phyloP scores from a whole-genome alignment of 1,284 basidiomycete species.

The Gomphus sp. region DNA sequence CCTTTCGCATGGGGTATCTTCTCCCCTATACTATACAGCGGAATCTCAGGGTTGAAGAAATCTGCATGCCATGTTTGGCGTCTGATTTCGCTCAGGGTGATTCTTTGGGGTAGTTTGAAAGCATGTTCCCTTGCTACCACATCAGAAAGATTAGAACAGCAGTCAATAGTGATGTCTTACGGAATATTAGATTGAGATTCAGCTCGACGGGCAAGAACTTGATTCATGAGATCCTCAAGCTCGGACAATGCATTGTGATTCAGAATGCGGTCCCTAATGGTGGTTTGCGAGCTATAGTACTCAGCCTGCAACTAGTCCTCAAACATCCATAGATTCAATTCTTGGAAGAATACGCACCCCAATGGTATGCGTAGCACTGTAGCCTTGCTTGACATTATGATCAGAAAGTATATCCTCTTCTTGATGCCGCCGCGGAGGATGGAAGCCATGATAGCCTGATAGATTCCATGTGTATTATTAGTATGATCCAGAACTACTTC shows the following conservation, averaged over 20 bases:
- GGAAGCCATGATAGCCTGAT: constrained; percentile 77
- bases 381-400: constrained; percentile 72
- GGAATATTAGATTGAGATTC: constrained; percentile 48
- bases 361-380: constrained; percentile 50
- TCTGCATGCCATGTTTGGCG: constrained; percentile 87
- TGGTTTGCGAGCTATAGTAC: constrained; percentile 47
- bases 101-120: constrained; percentile 80
- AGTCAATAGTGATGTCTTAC: constrained; percentile 32
- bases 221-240: constrained; percentile 73
- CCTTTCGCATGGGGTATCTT: constrained; percentile 92
- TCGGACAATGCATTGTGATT: constrained; percentile 49
- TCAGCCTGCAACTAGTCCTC: constrained; percentile 41
- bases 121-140: constrained; percentile 46
- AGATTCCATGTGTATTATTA: constrained; percentile 6
- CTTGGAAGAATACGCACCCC: constrained; percentile 33
- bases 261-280: constrained; percentile 42
- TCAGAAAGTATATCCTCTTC: constrained; percentile 81
- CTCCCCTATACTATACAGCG: constrained; percentile 80
- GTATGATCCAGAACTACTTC: neutral
- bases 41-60: constrained; percentile 82
- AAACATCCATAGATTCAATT: constrained; percentile 5
- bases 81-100: constrained; percentile 86
- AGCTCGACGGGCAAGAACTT: constrained; percentile 60
- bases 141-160: constrained; percentile 2
- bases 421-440: constrained; percentile 75